Base-by-base conservation (phyloP, 768 basidiomycete genomes). In the Candolleomyces aberdarensis region DNA sequence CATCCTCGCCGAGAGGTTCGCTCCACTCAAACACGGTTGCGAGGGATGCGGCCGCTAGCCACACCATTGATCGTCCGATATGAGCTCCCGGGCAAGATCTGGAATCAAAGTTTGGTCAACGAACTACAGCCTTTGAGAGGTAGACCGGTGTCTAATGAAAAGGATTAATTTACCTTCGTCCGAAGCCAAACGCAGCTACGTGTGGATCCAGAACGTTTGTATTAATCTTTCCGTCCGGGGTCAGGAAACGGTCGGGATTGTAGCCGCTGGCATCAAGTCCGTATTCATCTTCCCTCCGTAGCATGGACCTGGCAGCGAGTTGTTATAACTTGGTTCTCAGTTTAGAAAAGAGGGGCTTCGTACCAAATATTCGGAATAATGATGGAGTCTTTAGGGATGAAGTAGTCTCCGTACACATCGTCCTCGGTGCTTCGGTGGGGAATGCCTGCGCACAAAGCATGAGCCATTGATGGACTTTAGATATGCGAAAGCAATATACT, bases 231-330 rank as follows among this genome's bases (percentile, higher is more conserved):
- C 64, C 64, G 17, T 65, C 64, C 5, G 64, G 14, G 5, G 59
- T 69, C 13, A 72, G 58, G 61, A 72, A 78, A 22, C 78, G 70
- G 36, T 79, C 77, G 9, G 78, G 78, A 43, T 69, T 72, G 65
- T 79, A 80, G 6, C 8, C 2, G 3, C 40, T 44, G 15, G 68
- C 62, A 3, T 78, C 75, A 36, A 78, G 71, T 9, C 73, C 74
- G 61, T 74, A 80, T 14, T 67, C 68, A 6, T 66, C 60, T 58
- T 75, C 73, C 39, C 81, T 68, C 53, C 73, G 74, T 11, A 73
- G 65, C 48, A 82, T 76, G 5, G 74, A 73, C 80, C 79, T 81
- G 31, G 22, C 29, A 48, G 46, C 32, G 20, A 49, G 11, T 36
- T 36, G 26, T 36, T 11, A 36, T 36, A 11, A 36, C 1, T 36